Evolutionary conservation across 257 asterid species (phyloP), one percentile per base, ranked within the genome.

Genomic region (Nyctanthes arbortristis): DNA sequence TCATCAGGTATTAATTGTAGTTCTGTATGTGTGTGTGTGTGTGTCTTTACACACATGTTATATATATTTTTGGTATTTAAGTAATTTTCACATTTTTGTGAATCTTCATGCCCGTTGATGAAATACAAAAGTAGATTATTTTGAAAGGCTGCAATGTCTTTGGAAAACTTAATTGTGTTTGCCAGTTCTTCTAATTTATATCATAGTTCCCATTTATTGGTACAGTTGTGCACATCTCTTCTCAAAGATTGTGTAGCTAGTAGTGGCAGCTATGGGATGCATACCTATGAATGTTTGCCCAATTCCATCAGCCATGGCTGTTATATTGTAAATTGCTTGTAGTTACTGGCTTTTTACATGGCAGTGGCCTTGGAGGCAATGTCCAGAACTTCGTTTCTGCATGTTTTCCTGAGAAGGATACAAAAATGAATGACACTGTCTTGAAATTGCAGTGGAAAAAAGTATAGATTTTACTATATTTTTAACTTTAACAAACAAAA

Each of bases 1-100:
- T 93, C 79, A 93, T 93, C 89, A 93, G 96, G 96, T 89, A 64
- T 54, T 59, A 34, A 59, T 66, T 49, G 65, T 64, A 8, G 29
- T 20, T 49, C 58, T 18, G 13, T 20, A 49, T n/a, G n/a, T n/a
- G n/a, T n/a, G n/a, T n/a, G n/a, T n/a, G n/a, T n/a, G n/a, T n/a
- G n/a, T n/a, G n/a, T n/a, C n/a, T n/a, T n/a, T n/a, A n/a, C n/a
- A n/a, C n/a, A n/a, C n/a, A n/a, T n/a, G n/a, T n/a, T n/a, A n/a
- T n/a, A n/a, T n/a, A n/a, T n/a, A n/a, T n/a, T n/a, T n/a, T n/a
- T n/a, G n/a, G n/a, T n/a, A n/a, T 9, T n/a, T 22, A 22, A 52
- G 7, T 69, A 29, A 28, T 28, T 59, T 39, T 69, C 67, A 58
- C 25, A 13, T 39, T 52, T 24, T 29, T 52, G 24, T 52, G 14